phyloP scores from a whole-genome alignment of 2,329 filamentous ascomycete species.

The Calonectria naviculata region DNA sequence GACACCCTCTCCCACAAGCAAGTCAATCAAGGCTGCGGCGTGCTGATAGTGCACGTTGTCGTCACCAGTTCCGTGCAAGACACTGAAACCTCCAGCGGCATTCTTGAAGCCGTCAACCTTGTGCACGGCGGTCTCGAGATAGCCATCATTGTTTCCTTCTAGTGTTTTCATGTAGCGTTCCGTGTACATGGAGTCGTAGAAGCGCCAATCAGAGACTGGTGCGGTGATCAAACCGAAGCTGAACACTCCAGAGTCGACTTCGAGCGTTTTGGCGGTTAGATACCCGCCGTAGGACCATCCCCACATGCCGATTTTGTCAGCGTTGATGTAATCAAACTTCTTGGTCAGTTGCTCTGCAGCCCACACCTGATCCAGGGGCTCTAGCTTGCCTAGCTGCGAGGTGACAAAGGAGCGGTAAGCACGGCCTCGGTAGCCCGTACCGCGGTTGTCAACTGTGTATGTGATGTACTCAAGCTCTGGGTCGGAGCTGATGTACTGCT shows the following conservation, averaged over 20 bases:
- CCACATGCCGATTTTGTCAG: slow-evolving; percentile 71
- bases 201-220: slow-evolving; percentile 75
- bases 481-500: slow-evolving; percentile 73
- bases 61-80: slow-evolving; percentile 75
- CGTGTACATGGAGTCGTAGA: slow-evolving; percentile 79
- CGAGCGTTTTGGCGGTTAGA: slow-evolving; percentile 73
- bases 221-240: slow-evolving; percentile 72
- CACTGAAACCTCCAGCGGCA: slow-evolving; percentile 67
- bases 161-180: slow-evolving; percentile 79
- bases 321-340: slow-evolving; percentile 65
- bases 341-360: slow-evolving; percentile 67
- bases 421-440: slow-evolving; percentile 73
- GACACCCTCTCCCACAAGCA: slow-evolving; percentile 69
- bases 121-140: slow-evolving; percentile 69
- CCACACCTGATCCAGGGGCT: slow-evolving; percentile 75
- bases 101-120: slow-evolving; percentile 70
- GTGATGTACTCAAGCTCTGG: slow-evolving; percentile 75
- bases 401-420: slow-evolving; percentile 69
- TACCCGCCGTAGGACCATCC: slow-evolving; percentile 79
- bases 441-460: slow-evolving; percentile 76
- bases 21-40: slow-evolving; percentile 68
- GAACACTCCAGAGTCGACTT: slow-evolving; percentile 70
- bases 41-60: slow-evolving; percentile 81
- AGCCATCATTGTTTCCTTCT: slow-evolving; percentile 66
- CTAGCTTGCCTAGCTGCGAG: slow-evolving; percentile 69